Base-by-base conservation (phyloP, 1,284 basidiomycete genomes). In the Ustilago nuda region DNA sequence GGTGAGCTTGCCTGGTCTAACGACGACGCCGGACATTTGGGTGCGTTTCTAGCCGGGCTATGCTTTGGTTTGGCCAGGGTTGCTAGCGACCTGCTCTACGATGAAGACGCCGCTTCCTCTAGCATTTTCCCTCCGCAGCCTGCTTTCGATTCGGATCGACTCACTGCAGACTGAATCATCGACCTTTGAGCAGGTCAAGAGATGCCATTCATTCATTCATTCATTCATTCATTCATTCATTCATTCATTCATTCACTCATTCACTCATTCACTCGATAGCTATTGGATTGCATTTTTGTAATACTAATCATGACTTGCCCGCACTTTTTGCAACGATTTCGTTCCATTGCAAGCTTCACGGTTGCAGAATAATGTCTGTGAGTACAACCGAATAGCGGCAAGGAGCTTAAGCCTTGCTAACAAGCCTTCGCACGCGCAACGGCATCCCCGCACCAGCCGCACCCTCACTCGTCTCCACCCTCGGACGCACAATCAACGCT, bases 21-120 rank as follows among this genome's bases (percentile, higher is more conserved):
- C 74, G 1, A 85, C 80, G 15, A 84, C 78, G 9, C 81, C 84
- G 19, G 73, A 79, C 72, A 85, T 83, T 50, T 84, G 84, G 2
- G 81, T 81, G 0, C 80, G 70, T 36, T 82, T 82, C 83, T 83
- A 85, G 9, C 74, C 65, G 4, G 66, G 57, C 23, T 15, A n/a
- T 9, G 62, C 41, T 35, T 55, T 64, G 27, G 37, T 13, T 15
- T 66, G 50, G 19, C 45, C 56, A 23, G 48, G 48, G 15, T 50
- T 50, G 48, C 48, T 50, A 23, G 23, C 23, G 23, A 23, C 23
- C 23, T 23, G 23, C 23, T 23, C 23, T 23, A 23, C 23, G 23
- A 23, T 23, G 2, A 23, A 23, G 23, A 23, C 23, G 23, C 23
- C 23, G 23, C 23, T 23, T 23, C 23, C 23, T 23, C 23, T 23